Evolutionary conservation across 345 rosid genomes (phyloP), one percentile per base, ranked within the genome.

Genomic region (Pugionium cornutum): DNA sequence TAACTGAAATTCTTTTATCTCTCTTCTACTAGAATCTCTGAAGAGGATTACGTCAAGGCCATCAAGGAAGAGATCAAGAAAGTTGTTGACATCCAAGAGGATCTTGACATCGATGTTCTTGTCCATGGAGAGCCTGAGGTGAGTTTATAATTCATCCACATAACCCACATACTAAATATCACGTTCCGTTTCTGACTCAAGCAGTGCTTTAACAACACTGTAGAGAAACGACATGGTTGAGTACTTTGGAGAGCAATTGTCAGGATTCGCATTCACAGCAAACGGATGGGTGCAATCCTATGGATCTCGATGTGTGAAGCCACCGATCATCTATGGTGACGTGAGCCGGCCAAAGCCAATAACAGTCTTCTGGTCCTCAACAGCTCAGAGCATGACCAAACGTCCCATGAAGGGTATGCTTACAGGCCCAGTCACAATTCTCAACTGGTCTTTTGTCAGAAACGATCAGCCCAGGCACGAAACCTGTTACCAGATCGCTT

Each of bases 351-450:
- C 98, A 50, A 88, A 89, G 58, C 82, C 98, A 57, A 92, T 92
- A 97, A 89, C 98, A 1, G 97, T 92, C 58, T 89, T 86, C 89
- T 92, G 97, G 98, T 92, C 98, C 9, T 83, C 97, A 40, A 58
- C 70, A 5, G 98, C 97, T 33, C 98, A 92, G 76, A 89, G 97
- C 85, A 83, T 92, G 96, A 88, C 98, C 54, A 37, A 82, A 42
- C 89, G 97, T 77, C 97, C 97, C 35, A 92, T 92, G 98, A 92
- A 92, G 83, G 98, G 98, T 55, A 92, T 92, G 98, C 98, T 92
- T 79, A 92, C 97, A 9, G 98, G 98, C 47, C 98, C 98, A 9
- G 98, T 92, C 72, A 92, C 97, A 66, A 92, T 89, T 67, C 88
- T 92, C 61, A 89, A 92, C 87, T 92, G 98, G 98, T 92, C 98